Base-by-base conservation (phyloP, 371 early-diverging fungal genomes). In the Mortierella sp. region DNA sequence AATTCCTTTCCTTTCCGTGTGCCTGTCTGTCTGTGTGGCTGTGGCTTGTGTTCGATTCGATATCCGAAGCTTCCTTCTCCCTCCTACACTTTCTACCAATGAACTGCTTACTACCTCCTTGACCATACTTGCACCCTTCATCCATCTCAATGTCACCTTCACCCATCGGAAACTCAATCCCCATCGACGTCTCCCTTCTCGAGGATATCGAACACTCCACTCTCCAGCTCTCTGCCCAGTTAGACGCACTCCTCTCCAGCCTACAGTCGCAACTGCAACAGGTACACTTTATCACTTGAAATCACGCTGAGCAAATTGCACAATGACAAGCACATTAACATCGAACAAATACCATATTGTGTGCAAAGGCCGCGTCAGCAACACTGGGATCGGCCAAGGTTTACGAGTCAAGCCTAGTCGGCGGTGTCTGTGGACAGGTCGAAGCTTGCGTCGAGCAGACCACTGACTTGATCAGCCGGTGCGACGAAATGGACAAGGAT, bases 401-500 rank as follows among this genome's bases (percentile, higher is more conserved):
- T 1, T 85, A 85, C 48, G 85, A 85, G n/a, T 71, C 77, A 29
- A 74, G 71, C n/a, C 63, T 85, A n/a, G 82, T 81, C 11, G 76
- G 79, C 11, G 85, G 85, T 27, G 79, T 85, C 56, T 85, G 85
- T 51, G 82, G 79, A 10, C 82, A 85, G 44, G 75, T 85, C 18
- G 68, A 73, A 14, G 75, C 55, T 0, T 89, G 90, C 70, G 86
- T 87, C 4, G 77, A 81, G 27, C 83, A 87, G 35, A 89, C 89
- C 0, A 88, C 88, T 16, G 81, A 87, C 35, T 63, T 90, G 24
- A 90, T 90, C 70, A 83, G 88, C n/a, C 81, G 86, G 2, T 90
- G 90, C 54, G 90, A 90, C 56, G 90, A 90, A 75, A 81, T 90
- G 75, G 90, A 90, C 83, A 90, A 90, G 73, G 90, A 90, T 58